Conservation (phyloP, 306 rosid species). For the Glycine soja region DNA sequence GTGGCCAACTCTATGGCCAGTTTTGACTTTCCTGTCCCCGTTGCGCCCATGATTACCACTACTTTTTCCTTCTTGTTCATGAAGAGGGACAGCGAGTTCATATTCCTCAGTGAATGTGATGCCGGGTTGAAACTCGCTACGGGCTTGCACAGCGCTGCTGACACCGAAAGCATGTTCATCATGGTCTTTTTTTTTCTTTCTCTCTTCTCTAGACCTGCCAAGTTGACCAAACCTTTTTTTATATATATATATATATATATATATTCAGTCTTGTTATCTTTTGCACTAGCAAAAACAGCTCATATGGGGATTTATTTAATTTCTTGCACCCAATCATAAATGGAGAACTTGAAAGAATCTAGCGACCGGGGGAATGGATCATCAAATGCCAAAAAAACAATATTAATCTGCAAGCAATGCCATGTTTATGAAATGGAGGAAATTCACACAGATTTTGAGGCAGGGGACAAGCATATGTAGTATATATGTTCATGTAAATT, state of each 20-base stretch:
- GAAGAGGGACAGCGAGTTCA: conserved; percentile 53
- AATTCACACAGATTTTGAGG: not conserved
- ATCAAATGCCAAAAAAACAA: not conserved
- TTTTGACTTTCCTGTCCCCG: conserved; percentile 81
- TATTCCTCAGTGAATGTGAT: conserved; percentile 10
- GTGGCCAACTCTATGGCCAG: conserved; percentile 74
- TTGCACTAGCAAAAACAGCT: conserved; percentile 49
- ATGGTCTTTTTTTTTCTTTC: not conserved
- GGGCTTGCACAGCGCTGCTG: conserved; percentile 54
- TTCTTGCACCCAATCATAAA: conserved; percentile 12
- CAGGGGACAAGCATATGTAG: conserved; percentile 11
- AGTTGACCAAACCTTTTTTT: conserved; percentile 43
- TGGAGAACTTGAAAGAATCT: not conserved
- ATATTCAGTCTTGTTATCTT: not conserved
- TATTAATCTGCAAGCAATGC: not conserved
- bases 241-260: not conserved
- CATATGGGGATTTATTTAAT: conserved; percentile 24
- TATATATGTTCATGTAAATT: not conserved
- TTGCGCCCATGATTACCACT: conserved; percentile 75
- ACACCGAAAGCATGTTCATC: conserved; percentile 40
- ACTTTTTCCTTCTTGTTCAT: conserved; percentile 71
- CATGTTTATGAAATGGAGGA: not conserved
- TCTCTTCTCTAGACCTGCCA: conserved; percentile 44
- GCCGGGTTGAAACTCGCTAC: conserved; percentile 52
- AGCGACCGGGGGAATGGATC: not conserved